Evolutionary conservation across 345 rosid genomes (phyloP), one percentile per base, ranked within the genome.

Genomic region (Lagerstroemia speciosa): DNA sequence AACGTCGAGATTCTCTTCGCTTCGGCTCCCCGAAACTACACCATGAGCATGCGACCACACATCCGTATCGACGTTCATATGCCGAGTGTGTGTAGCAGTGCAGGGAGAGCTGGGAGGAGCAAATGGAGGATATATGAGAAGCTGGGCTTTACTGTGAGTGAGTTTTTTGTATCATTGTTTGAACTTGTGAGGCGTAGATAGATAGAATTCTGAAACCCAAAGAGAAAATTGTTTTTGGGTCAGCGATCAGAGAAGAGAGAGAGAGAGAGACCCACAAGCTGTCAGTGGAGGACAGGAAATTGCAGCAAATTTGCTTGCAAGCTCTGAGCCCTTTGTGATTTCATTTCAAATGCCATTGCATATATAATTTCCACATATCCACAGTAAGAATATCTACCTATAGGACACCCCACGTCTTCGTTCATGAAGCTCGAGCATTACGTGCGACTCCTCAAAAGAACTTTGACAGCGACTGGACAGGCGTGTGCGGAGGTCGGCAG

Each of bases 321-420:
- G 2, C 12, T 27, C 62, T 57, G 62, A 57, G 17, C 62, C 62
- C 31, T 26, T 57, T 57, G 62, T 57, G 33, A 57, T 14, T 57
- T 57, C 62, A 57, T 29, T 55, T 55, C 61, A 57, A 27, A 57
- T 57, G 62, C 62, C 62, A 9, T 57, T 27, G 32, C 62, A 26
- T 57, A 57, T 53, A 20, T n/a, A 53, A n/a, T n/a, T 68, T 0
- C 79, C 60, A 2, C 75, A 26, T 26, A 53, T 8, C n/a, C 46
- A 41, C 10, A 41, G 46, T 3, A 41, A 41, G 15, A 41, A 41
- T 9, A 41, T 14, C 9, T 14, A 16, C 10, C 9, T 16, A 9
- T 14, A n/a, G n/a, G n/a, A 41, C 38, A 36, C 38, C 16, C 46
- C 16, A 41, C 46, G 14, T 41, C n/a, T n/a, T n/a, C n/a, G n/a